Conservation (phyloP, 495 filamentous ascomycete genomes). For the Copromyces sp. region DNA sequence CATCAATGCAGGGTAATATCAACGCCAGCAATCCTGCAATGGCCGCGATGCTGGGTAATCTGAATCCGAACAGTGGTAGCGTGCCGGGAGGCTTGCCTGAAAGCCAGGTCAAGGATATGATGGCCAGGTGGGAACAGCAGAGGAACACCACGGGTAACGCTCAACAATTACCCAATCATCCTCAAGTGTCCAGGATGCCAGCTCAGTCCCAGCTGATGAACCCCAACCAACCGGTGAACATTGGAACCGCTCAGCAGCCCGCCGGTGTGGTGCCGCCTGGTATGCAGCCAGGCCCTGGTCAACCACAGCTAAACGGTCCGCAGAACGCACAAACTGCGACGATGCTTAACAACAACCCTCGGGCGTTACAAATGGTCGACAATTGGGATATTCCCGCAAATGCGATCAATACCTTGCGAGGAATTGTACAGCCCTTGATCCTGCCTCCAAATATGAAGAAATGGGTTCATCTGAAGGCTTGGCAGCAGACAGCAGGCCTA, state of each 20-base stretch:
- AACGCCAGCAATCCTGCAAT: conserved; percentile 10
- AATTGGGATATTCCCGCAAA: conserved; percentile 25
- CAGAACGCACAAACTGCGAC: background rate
- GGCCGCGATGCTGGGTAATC: conserved; percentile 18
- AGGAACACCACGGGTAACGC: conserved; percentile 8
- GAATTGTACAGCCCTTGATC: background rate
- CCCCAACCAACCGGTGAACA: conserved; percentile 11
- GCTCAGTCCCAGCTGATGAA: conserved; percentile 12
- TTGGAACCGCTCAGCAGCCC: conserved; percentile 11
- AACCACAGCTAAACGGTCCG: background rate
- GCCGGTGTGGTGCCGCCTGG: conserved; percentile 4
- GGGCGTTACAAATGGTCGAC: conserved; percentile 20
- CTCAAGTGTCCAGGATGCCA: conserved; percentile 13
- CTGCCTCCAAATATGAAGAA: conserved; percentile 53
- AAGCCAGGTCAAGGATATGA: conserved; percentile 32
- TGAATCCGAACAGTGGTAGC: conserved; percentile 17
- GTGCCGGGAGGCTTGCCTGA: conserved; percentile 21
- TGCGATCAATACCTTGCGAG: conserved; percentile 16
- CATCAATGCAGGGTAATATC: conserved; percentile 9
- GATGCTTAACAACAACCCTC: conserved; percentile 1
- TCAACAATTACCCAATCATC: conserved; percentile 8
- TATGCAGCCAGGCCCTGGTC: background rate
- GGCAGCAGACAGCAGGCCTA: conserved; percentile 39
- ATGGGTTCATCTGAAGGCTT: conserved; percentile 65
- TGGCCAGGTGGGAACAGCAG: conserved; percentile 28